A percentile compares a stretch with the other conserved stretches of the same genome.
Evolutionary conservation across 495 filamentous ascomycete species (phyloP).

Genomic region (Echria macrotheca): DNA sequence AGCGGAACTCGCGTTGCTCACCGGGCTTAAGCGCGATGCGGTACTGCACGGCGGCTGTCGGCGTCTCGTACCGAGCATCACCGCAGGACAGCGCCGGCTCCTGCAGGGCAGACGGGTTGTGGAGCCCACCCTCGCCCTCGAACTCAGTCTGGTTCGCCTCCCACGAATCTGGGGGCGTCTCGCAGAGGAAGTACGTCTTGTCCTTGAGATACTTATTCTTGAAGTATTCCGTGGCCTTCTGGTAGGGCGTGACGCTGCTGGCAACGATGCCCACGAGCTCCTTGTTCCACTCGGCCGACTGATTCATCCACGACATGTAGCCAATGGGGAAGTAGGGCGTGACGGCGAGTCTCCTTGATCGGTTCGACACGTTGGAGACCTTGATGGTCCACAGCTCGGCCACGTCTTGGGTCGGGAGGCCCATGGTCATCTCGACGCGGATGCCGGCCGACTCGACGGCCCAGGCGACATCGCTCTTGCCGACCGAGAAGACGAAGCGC

Average conservation of each 20-base stretch:
- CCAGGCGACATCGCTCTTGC: conserved; percentile 51
- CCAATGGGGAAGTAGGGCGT: conserved; percentile 54
- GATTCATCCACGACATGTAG: conserved; percentile 59
- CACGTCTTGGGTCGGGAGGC: conserved; percentile 47
- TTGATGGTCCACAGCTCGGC: conserved; percentile 51
- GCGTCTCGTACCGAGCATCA: conserved; percentile 52
- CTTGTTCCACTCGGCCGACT: conserved; percentile 45
- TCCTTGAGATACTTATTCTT: conserved; percentile 54
- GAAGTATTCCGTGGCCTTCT: conserved; percentile 51
- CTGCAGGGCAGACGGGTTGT: conserved; percentile 42
- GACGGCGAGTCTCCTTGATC: conserved; percentile 42
- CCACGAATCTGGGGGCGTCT: conserved; percentile 46
- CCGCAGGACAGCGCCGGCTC: conserved; percentile 32
- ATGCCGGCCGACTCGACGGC: conserved; percentile 45
- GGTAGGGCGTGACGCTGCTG: conserved; percentile 50
- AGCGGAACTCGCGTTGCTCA: conserved; percentile 45
- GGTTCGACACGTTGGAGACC: conserved; percentile 45
- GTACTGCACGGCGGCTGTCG: conserved; percentile 50
- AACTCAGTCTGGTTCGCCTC: conserved; percentile 46
- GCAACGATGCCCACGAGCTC: conserved; percentile 45
- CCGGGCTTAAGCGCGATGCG: conserved; percentile 32
- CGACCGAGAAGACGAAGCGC: conserved; percentile 49
- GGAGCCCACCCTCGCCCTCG: conserved; percentile 52
- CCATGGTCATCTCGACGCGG: conserved; percentile 49
- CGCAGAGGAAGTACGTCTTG: conserved; percentile 53